Evolutionary conservation across 352 stramenopile species (phyloP), one percentile per base, ranked within the genome.

Genomic region (Pythium volutum): DNA sequence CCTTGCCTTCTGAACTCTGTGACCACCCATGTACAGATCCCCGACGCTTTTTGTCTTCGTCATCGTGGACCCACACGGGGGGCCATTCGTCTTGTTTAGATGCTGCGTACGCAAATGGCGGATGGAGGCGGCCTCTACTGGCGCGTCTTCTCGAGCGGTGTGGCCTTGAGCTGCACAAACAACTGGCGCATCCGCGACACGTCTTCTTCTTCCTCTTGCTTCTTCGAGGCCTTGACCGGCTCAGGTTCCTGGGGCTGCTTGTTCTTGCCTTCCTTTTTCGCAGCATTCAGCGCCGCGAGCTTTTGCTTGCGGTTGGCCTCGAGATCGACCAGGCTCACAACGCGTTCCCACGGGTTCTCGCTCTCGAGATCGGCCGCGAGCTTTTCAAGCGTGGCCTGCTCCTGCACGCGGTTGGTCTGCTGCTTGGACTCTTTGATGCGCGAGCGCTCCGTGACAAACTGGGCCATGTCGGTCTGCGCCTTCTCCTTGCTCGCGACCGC

Each of bases 371-470:
- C 92, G 10, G 89, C 90, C 59, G 94, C 91, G 70, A 98, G 95
- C 58, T 95, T 96, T 75, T 98, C 93, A 49, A 98, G 73, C 42
- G 96, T 97, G 15, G 91, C 87, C 73, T 98, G 92, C 62, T 98
- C 93, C 55, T 96, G 89, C 59, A 90, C 84, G 60, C 93, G 87
- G 71, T 98, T 98, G 39, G 92, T 83, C 64, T 88, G 76, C 83
- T 97, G 91, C 73, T 96, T 96, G 15, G 79, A 74, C 70, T 98
- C 91, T 59, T 95, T 91, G 41, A 93, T 87, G 45, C 79, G 79
- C 52, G 91, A 80, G 27, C 89, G 79, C 58, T 97, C 87, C 11
- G 78, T 72, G 45, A 91, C 50, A 60, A 98, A 98, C 46, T 91
- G 75, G 1, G 84, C 79, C 75, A 90, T 88, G 61, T 81, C 69